These are phyloP conservation scores for Berkeleyomyces rouxiae DNA, from an alignment of 2,329 filamentous ascomycete genomes.

Conservation along the genomic window DNA sequence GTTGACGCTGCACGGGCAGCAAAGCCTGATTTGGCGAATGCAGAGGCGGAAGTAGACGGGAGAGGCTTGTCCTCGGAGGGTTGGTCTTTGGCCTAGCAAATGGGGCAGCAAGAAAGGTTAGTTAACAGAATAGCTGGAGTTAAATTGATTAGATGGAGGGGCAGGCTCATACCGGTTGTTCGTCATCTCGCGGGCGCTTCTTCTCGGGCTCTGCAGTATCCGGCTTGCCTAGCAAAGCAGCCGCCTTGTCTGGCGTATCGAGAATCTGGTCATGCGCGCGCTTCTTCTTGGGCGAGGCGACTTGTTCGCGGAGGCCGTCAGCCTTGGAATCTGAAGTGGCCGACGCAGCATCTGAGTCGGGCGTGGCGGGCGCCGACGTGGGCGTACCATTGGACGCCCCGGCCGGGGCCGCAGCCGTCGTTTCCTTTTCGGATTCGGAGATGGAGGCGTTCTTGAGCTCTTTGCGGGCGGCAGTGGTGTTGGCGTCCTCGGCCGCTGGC, in stretches of 20 bases:
- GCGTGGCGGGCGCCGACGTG: conserved; percentile 20
- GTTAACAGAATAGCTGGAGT: not conserved
- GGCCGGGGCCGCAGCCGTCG: conserved; percentile 22
- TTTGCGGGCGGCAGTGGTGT: conserved; percentile 45
- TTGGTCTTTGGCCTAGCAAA: not conserved
- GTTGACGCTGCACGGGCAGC: conserved; percentile 45
- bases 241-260: conserved; percentile 24
- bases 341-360: conserved; percentile 22
- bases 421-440: conserved; percentile 21
- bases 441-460: conserved; percentile 49
- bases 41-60: conserved; percentile 34
- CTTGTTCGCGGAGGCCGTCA: conserved; percentile 28
- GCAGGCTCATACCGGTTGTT: conserved; percentile 20
- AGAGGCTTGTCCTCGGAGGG: conserved; percentile 20
- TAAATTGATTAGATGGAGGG: not conserved
- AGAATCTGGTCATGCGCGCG: conserved; percentile 43
- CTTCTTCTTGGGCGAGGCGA: conserved; percentile 51
- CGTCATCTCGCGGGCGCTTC: conserved; percentile 42
- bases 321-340: conserved; percentile 23
- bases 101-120: not conserved
- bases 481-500: conserved; percentile 35
- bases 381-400: conserved; percentile 17
- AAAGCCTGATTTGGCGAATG: conserved; percentile 54
- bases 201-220: conserved; percentile 40
- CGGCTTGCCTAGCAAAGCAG: conserved; percentile 31